A percentile compares a stretch with the other conserved stretches of the same genome.
phyloP scores from a whole-genome alignment of 768 basidiomycete species.

The Russula virescens region DNA sequence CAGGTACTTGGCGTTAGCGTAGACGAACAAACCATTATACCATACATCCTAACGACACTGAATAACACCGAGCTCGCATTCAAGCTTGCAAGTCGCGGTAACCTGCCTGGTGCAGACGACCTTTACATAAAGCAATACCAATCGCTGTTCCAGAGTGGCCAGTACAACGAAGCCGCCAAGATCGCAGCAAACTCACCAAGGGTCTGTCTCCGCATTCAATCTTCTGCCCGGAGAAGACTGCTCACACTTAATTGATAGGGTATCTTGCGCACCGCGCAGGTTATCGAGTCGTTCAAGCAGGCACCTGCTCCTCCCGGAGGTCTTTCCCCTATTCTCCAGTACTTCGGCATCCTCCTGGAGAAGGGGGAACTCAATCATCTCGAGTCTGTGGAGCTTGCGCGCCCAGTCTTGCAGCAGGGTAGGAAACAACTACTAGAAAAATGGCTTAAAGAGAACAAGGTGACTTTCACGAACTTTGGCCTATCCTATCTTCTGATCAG shows the following conservation, averaged over 20 bases:
- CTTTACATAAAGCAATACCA: slow-evolving; percentile 94
- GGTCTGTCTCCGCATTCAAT: slow-evolving; percentile 38
- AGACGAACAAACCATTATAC: slow-evolving; percentile 93
- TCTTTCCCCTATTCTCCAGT: slow-evolving; percentile 92
- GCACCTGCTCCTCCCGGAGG: slow-evolving; percentile 88
- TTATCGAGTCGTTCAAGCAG: slow-evolving; percentile 96
- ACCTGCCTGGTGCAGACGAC: slow-evolving; percentile 96
- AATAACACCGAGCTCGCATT: slow-evolving; percentile 98
- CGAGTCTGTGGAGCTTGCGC: slow-evolving; percentile 91
- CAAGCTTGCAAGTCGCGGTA: slow-evolving; percentile 93
- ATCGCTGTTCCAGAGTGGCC: slow-evolving; percentile 79
- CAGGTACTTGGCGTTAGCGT: slow-evolving; percentile 96
- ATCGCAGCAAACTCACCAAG: slow-evolving; percentile 95
- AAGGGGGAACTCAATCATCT: slow-evolving; percentile 97
- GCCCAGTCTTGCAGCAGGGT: slow-evolving; percentile 92
- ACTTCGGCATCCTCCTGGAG: slow-evolving; percentile 97
- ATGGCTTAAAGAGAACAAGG: slow-evolving; percentile 99
- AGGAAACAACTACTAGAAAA: slow-evolving; percentile 97
- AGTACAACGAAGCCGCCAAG: slow-evolving; percentile 93
- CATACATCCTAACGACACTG: slow-evolving; percentile 87
- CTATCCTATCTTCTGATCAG: not conserved
- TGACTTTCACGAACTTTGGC: slow-evolving; percentile 26
- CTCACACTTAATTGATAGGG: slow-evolving; percentile 44
- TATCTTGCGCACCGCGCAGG: slow-evolving; percentile 87
- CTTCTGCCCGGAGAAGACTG: slow-evolving; percentile 9